Conservation (phyloP, 2,329 filamentous ascomycete species). For the Onygenales sp. region DNA sequence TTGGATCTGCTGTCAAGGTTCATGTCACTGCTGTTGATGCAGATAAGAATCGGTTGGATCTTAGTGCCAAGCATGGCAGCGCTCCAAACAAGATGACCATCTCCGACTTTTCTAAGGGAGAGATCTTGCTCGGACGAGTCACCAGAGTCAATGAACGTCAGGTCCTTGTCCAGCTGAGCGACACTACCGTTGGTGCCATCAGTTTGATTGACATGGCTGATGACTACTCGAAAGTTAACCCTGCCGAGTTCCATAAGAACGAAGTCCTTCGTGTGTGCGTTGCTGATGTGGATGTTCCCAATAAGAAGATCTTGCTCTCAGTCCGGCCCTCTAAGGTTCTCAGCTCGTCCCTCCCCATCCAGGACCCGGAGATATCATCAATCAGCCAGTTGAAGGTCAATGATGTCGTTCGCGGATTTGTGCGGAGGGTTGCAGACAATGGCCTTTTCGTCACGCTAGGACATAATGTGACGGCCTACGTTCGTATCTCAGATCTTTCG, state of each 20-base stretch:
- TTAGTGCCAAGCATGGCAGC: slow-evolving; percentile 62
- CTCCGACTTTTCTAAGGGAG: slow-evolving; percentile 63
- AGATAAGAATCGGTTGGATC: slow-evolving; percentile 65
- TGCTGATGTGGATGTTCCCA: slow-evolving; percentile 66
- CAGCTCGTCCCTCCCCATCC: slow-evolving; percentile 71
- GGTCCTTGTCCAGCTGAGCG: slow-evolving; percentile 75
- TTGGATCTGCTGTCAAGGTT: slow-evolving; percentile 80
- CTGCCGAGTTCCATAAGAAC: slow-evolving; percentile 67
- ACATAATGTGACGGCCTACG: slow-evolving; percentile 69
- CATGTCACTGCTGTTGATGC: slow-evolving; percentile 66
- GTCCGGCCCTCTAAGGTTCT: slow-evolving; percentile 79
- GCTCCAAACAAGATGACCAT: slow-evolving; percentile 54
- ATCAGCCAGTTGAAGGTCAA: slow-evolving; percentile 64
- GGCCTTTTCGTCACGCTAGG: slow-evolving; percentile 81
- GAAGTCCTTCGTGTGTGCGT: slow-evolving; percentile 84
- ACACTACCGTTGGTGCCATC: slow-evolving; percentile 68
- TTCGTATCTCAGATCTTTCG: slow-evolving; percentile 79
- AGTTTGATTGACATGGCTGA: slow-evolving; percentile 77
- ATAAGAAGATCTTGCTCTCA: slow-evolving; percentile 77
- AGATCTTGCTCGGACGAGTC: slow-evolving; percentile 72
- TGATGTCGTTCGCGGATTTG: slow-evolving; percentile 78
- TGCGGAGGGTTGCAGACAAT: slow-evolving; percentile 82
- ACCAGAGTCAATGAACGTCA: slow-evolving; percentile 79
- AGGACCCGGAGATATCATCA: slow-evolving; percentile 68
- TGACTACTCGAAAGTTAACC: slow-evolving; percentile 72